Base-by-base conservation (phyloP, 176 grass and related monocot genomes). In the Musa itinerans region DNA sequence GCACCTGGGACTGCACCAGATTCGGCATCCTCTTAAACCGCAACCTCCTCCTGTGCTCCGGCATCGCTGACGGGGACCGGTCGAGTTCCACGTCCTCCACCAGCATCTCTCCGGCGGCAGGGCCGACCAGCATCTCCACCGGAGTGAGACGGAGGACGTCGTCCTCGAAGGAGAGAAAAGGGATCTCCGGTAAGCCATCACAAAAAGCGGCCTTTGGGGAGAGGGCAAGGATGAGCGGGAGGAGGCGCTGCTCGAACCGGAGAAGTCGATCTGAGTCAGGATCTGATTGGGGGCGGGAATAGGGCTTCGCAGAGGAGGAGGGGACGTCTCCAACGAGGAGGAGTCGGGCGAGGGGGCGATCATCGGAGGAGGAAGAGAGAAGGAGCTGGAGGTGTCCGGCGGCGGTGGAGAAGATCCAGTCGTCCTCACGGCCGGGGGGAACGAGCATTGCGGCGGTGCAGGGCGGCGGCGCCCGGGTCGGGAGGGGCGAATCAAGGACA, bases 361-460 rank as follows among this genome's bases (percentile, higher is more conserved):
- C 69, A 21, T 13, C 55, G 34, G 83, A 59, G 71, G 93, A 83
- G 49, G 74, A 76, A 11, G 83, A 83, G 74, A 91, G 77, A 55
- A 90, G 87, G 79, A 93, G 88, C 51, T 92, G 83, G 55, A 97
- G 74, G 56, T 97, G 94, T 3, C 90, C 94, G 61, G 84, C 82
- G 48, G 69, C 79, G 48, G 90, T 97, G 78, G 81, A 97, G 85
- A 97, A 97, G 77, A 97, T 90, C 93, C 93, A 97, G 75, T 97
- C 90, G 15, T 73, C 29, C 76, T 97, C 87, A 62, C 84, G 81
- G 52, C 88, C 88, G 9, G 54, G 67, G 53, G 88, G 90, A 50
- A 97, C 84, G 23, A 91, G 85, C 83, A 97, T 90, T 53, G 77
- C 87, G 2, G 84, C 90, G 14, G 68, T 85, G 10, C 74, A 63